Conservation (phyloP, 2,329 filamentous ascomycete species). For the Fusarium sp. region DNA sequence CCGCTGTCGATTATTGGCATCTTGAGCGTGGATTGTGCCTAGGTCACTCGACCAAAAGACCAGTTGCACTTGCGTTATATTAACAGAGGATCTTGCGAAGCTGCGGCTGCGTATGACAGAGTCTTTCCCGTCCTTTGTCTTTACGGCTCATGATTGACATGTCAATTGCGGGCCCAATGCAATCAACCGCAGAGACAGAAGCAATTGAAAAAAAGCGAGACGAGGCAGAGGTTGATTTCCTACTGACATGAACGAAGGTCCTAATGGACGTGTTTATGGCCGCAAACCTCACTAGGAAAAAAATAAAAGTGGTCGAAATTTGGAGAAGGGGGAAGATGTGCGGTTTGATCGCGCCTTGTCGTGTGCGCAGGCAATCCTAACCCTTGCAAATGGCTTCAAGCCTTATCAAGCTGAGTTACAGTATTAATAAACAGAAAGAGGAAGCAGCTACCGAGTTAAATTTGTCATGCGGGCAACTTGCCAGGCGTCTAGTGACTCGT, state of each 20-base stretch:
- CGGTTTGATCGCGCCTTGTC: slow-evolving; percentile 40
- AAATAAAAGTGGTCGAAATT: slow-evolving; percentile 20
- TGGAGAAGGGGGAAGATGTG: slow-evolving; percentile 23
- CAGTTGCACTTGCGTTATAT: slow-evolving; percentile 36
- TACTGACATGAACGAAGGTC: slow-evolving; percentile 17
- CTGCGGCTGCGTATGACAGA: slow-evolving; percentile 34
- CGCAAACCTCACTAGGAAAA: slow-evolving; percentile 12
- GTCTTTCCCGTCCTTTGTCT: slow-evolving; percentile 40
- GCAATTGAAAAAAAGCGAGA: slow-evolving; percentile 16
- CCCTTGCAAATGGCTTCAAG: slow-evolving; percentile 25
- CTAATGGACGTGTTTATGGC: slow-evolving; percentile 12
- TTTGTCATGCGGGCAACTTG: slow-evolving; percentile 27
- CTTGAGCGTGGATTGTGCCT: slow-evolving; percentile 16
- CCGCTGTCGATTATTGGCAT: slow-evolving; percentile 26
- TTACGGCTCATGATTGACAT: slow-evolving; percentile 43
- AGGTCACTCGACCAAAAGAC: slow-evolving; percentile 6
- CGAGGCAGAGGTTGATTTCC: slow-evolving; percentile 3
- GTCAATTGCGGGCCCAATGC: slow-evolving; percentile 42
- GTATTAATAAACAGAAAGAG: slow-evolving; percentile 9
- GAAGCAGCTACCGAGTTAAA: slow-evolving; percentile 7
- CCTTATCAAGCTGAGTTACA: background rate
- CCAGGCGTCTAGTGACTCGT: slow-evolving; percentile 14
- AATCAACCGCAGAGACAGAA: slow-evolving; percentile 41
- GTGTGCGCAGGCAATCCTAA: slow-evolving; percentile 27
- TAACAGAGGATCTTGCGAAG: slow-evolving; percentile 23